These are phyloP conservation scores for Pyrenochaeta sp. DNA, from an alignment of 2,329 filamentous ascomycete genomes.

Conservation along the genomic window DNA sequence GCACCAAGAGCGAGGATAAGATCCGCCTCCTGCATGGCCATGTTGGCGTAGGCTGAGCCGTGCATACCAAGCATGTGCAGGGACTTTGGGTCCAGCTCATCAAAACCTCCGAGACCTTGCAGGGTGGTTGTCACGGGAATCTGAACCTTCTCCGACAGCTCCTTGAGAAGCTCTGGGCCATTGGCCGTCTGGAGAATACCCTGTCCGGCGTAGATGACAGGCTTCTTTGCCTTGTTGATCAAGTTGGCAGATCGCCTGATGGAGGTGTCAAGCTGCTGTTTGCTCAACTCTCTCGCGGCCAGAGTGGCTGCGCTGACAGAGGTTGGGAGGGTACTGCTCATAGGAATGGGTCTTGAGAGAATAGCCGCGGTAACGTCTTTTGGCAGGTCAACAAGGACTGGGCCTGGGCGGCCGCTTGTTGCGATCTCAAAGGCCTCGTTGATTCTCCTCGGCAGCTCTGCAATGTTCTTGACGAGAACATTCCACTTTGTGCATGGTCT, in stretches of 20 bases:
- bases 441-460: conserved; percentile 90
- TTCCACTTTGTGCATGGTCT: conserved; percentile 99
- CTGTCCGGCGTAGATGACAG: conserved; percentile 93
- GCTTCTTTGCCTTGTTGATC: conserved; percentile 90
- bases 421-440: conserved; percentile 99
- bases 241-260: conserved; percentile 81
- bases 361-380: conserved; percentile 94
- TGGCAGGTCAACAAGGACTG: conserved; percentile 92
- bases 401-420: conserved; percentile 90
- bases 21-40: conserved; percentile 97
- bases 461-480: conserved; percentile 95
- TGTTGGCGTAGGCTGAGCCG: conserved; percentile 95
- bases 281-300: conserved; percentile 76
- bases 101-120: conserved; percentile 89
- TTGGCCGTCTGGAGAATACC: conserved; percentile 83
- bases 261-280: conserved; percentile 75
- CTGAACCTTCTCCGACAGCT: conserved; percentile 86
- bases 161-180: conserved; percentile 80
- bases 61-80: conserved; percentile 99
- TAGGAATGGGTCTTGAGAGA: conserved; percentile 83
- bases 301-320: conserved; percentile 87
- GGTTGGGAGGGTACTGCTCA: conserved; percentile 74
- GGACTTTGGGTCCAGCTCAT: conserved; percentile 92
- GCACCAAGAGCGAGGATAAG: conserved; percentile 93
- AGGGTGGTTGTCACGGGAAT: conserved; percentile 97